Conservation (phyloP, 352 stramenopile species). For the Globisporangium polare region DNA sequence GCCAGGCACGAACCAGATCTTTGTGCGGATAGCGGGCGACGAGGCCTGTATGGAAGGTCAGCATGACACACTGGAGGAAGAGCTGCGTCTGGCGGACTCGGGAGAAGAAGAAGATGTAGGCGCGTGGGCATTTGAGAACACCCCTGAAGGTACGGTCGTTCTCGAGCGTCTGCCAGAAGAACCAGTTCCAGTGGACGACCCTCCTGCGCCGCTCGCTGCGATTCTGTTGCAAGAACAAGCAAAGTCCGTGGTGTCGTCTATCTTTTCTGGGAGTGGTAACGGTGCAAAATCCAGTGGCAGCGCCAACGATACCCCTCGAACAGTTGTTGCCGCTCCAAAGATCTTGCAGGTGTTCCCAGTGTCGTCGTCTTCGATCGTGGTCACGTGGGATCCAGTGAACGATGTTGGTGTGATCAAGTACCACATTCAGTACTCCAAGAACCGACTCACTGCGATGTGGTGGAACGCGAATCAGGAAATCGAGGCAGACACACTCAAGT, state of each 20-base stretch:
- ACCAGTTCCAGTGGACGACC: constrained; percentile 20
- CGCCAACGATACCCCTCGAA: constrained; percentile 9
- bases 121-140: constrained; percentile 69
- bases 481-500: constrained; percentile 42
- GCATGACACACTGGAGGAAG: constrained; percentile 13
- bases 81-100: constrained; percentile 4
- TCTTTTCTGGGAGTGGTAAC: constrained; percentile 42
- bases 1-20: constrained; percentile 60
- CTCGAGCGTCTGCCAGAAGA: constrained; percentile 60
- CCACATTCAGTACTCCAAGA: constrained; percentile 81
- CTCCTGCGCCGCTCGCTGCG: neutral
- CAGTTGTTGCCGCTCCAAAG: constrained; percentile 32
- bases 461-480: constrained; percentile 75
- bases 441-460: constrained; percentile 76
- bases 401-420: constrained; percentile 62
- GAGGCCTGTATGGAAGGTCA: constrained; percentile 3
- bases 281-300: constrained; percentile 19
- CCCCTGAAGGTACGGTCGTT: constrained; percentile 45
- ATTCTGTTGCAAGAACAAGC: constrained; percentile 60
- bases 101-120: constrained; percentile 35
- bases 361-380: constrained; percentile 55
- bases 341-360: constrained; percentile 53
- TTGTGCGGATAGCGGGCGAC: constrained; percentile 34
- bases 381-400: constrained; percentile 72
- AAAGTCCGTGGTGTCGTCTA: constrained; percentile 61